Evolutionary conservation across 2,329 filamentous ascomycete genomes (phyloP), one percentile per base, ranked within the genome.

Genomic region (Boeremia lycopersici): DNA sequence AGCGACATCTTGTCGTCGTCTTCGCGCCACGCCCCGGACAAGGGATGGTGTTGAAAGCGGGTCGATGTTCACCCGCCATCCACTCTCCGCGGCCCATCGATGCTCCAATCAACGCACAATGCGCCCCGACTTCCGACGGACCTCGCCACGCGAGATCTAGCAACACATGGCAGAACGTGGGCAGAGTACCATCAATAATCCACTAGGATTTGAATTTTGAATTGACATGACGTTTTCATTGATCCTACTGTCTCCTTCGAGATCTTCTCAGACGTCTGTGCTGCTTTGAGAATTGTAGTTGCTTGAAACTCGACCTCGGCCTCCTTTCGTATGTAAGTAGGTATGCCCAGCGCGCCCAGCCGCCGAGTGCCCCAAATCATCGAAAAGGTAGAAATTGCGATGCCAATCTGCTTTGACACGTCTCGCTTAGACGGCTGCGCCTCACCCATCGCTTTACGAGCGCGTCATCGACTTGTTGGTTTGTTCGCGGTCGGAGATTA

Each of bases 11-110:
- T 57, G 53, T 49, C 49, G 34, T 49, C 58, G 56, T 26, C 48
- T 23, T 56, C 55, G 59, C 58, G 31, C 41, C 30, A 50, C 30
- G 36, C 30, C 46, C 52, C 46, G 26, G 46, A 55, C 38, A 42
- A 43, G 47, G 46, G 25, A 46, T 42, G 46, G 46, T 46, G 30
- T 46, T 50, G 41, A 35, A 46, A 50, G 53, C 59, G 53, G 53
- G 44, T 56, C 48, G 53, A 56, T 56, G 44, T 52, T 52, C 48
- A 52, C 48, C 53, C 53, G 53, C 40, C 48, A 45, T 56, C 39
- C 29, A 38, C 41, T 3, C 45, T 26, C 38, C 28, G 33, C 39
- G 33, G 48, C n/a, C 45, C 15, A 15, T 44, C 39, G 25, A 39
- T 12, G 19, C 25, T 12, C 52, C 33, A 55, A 55, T 55, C 40